phyloP scores from a whole-genome alignment of 495 filamentous ascomycete genomes.

The Pseudevernia furfuracea region DNA sequence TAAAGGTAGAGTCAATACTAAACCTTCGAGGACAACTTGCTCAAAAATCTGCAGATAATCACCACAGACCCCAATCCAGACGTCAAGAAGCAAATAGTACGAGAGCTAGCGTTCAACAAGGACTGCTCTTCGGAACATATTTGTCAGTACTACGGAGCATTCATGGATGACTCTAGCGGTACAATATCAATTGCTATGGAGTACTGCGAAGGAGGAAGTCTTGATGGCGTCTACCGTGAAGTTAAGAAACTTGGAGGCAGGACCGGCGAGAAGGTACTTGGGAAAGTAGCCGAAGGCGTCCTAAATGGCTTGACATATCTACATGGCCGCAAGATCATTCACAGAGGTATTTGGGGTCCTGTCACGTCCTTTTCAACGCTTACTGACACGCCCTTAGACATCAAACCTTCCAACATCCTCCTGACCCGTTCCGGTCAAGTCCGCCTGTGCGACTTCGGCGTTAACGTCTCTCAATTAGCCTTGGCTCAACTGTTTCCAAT shows the following conservation, averaged over 20 bases:
- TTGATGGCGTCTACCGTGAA: constrained; percentile 94
- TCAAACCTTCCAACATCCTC: constrained; percentile 97
- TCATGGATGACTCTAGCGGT: constrained; percentile 74
- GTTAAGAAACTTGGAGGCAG: constrained; percentile 90
- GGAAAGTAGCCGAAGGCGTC: constrained; percentile 94
- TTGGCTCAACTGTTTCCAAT: background rate
- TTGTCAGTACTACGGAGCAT: constrained; percentile 94
- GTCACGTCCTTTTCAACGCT: background rate
- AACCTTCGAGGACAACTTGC: constrained; percentile 2
- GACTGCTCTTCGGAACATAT: constrained; percentile 90
- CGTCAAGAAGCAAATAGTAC: constrained; percentile 94
- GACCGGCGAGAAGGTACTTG: constrained; percentile 95
- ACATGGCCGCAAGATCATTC: constrained; percentile 94
- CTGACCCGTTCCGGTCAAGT: constrained; percentile 88
- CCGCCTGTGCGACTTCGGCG: constrained; percentile 96
- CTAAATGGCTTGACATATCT: constrained; percentile 91
- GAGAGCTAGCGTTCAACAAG: constrained; percentile 95
- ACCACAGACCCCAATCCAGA: constrained; percentile 96
- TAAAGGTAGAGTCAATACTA: constrained; percentile 61
- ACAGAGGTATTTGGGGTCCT: constrained; percentile 52
- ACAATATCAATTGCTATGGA: constrained; percentile 99
- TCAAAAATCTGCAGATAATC: constrained; percentile 60
- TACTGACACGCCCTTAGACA: constrained; percentile 47
- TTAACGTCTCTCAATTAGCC: constrained; percentile 36
- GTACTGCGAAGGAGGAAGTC: constrained; percentile 91